These are phyloP conservation scores for Fusarium hostae DNA, from an alignment of 2,329 filamentous ascomycete species.

Conservation along the genomic window DNA sequence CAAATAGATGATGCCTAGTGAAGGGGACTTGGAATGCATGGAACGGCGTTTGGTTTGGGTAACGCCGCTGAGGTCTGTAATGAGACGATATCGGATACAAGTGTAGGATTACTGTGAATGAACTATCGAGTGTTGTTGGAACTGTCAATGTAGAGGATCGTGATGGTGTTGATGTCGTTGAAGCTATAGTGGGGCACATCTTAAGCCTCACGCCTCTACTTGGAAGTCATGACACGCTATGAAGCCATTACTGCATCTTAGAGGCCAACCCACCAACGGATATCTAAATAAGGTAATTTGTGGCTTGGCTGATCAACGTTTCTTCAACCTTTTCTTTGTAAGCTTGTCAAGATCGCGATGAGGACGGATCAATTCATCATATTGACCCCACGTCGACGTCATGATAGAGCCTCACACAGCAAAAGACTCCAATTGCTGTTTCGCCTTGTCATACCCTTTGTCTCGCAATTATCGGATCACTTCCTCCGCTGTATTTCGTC, in stretches of 20 bases:
- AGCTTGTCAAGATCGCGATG: constrained; percentile 21
- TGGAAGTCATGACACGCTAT: constrained; percentile 11
- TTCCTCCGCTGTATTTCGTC: constrained; percentile 38
- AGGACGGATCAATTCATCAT: constrained; percentile 30
- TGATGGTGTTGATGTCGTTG: constrained; percentile 14
- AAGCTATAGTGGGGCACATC: constrained; percentile 6
- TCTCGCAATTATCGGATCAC: constrained; percentile 17
- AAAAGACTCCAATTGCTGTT: constrained; percentile 21
- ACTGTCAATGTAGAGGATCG: neutral
- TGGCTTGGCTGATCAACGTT: neutral
- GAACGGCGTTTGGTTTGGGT: constrained; percentile 32
- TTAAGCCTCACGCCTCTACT: constrained; percentile 11
- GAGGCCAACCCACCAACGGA: neutral
- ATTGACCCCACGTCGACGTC: constrained; percentile 41
- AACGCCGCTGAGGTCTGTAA: constrained; percentile 4
- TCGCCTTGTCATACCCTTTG: constrained; percentile 6
- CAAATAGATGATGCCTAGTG: constrained; percentile 38
- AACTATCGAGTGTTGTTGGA: neutral
- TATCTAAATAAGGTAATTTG: neutral
- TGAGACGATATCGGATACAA: constrained; percentile 1
- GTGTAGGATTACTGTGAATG: constrained; percentile 37
- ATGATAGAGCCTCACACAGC: constrained; percentile 15
- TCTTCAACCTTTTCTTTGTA: neutral
- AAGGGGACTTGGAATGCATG: constrained; percentile 7
- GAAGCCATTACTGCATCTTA: neutral